Base-by-base conservation (phyloP, 2,329 filamentous ascomycete species). In the Pleoardoris graminearum region DNA sequence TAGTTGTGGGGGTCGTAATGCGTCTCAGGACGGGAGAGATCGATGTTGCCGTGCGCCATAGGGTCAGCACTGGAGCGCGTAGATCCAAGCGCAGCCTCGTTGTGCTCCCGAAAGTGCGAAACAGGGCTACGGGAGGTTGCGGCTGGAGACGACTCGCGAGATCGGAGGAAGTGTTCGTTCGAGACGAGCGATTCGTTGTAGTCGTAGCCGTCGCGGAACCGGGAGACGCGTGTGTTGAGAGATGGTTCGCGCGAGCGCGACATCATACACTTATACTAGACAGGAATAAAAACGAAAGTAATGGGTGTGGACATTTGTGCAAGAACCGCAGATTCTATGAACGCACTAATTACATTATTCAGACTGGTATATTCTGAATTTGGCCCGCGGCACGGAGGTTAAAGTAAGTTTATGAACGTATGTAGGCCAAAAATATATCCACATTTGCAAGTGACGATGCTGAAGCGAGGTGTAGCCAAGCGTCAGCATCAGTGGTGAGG, bases 151-250 rank as follows among this genome's bases (percentile, higher is more conserved):
- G 37, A 38, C n/a, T 33, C 39, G 5, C 19, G 37, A 16, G 47
- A 35, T 37, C 38, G 47, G 29, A 42, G 19, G 19, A 32, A 22
- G 16, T 16, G 16, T 8, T 50, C 38, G 16, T 21, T 44, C 8
- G 39, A 12, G 5, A 32, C 17, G 10, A 44, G 25, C 7, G 41
- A 44, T 33, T 44, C 22, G 32, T 44, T 32, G 48, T 50, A 45
- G 22, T 35, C 39, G 23, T 36, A 30, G 16, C 33, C 33, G 23
- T 50, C 48, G 21, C 39, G 30, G 33, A 50, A 50, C 17, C 48
- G 48, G 8, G 48, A 50, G 30, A 44, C 16, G 22, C 48, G 48
- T 14, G 48, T 50, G 33, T 50, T 50, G 32, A 50, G 22, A 11
- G 48, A 50, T 11, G 32, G 29, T n/a, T 21, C 27, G 17, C 29